A percentile compares a stretch with the other conserved stretches of the same genome.
Evolutionary conservation across 371 early-diverging fungal genomes (phyloP).

Genomic region (Actinomortierella ambigua): DNA sequence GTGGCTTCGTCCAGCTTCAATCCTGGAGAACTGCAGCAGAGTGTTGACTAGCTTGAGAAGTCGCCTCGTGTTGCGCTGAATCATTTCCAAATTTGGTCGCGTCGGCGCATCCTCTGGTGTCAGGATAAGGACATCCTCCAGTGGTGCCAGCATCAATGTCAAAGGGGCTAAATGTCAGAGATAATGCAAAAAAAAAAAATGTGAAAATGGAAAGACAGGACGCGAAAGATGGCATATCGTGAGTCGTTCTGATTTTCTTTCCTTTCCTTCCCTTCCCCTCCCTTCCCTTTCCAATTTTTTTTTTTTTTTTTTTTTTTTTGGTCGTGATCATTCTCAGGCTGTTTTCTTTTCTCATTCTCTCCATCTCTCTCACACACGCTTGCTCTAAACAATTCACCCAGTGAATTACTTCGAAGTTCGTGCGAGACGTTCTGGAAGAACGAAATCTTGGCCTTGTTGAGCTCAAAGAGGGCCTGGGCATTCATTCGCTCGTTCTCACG

Average conservation of each 20-base stretch:
- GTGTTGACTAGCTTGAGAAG: slow-evolving; percentile 54
- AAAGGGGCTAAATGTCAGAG: slow-evolving; percentile 44
- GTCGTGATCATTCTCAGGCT: neutral
- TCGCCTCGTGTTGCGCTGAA: slow-evolving; percentile 50
- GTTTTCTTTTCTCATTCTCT: neutral
- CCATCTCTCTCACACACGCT: no score
- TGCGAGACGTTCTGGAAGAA: slow-evolving; percentile 50
- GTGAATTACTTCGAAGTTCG: slow-evolving; percentile 41
- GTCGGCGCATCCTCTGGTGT: slow-evolving; percentile 29
- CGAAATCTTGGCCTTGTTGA: slow-evolving; percentile 48
- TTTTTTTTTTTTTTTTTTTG: neutral
- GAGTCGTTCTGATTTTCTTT: neutral
- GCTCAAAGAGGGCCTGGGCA: slow-evolving; percentile 40
- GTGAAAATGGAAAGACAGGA: neutral
- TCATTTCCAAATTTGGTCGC: slow-evolving; percentile 33
- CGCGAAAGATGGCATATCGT: neutral
- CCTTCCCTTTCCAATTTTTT: neutral
- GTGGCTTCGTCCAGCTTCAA: slow-evolving; percentile 52
- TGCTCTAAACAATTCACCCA: neutral
- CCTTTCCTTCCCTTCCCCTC: no score
- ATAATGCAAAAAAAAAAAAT: slow-evolving; percentile 6
- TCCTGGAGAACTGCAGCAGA: slow-evolving; percentile 48
- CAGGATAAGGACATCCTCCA: slow-evolving; percentile 48
- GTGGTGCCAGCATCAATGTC: slow-evolving; percentile 54
- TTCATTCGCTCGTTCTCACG: slow-evolving; percentile 49